Conservation (phyloP, 2,329 filamentous ascomycete species). For the Rutstroemia sp. region DNA sequence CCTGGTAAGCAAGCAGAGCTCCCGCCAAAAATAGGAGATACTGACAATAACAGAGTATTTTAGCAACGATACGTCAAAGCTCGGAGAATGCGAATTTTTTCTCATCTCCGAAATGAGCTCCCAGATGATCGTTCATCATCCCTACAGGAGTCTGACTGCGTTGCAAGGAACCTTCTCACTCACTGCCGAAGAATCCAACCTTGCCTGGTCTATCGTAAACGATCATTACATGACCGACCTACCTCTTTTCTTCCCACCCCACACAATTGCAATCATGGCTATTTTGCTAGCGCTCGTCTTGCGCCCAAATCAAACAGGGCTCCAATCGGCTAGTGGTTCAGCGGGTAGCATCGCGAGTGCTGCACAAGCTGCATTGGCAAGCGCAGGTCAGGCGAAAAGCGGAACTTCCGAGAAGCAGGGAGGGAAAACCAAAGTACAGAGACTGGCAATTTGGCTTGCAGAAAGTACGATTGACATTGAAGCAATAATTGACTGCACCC, state of each 20-base stretch:
- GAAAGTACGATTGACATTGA: slow-evolving; percentile 64
- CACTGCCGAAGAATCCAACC: slow-evolving; percentile 53
- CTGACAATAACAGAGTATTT: slow-evolving; percentile 44
- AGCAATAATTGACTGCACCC: slow-evolving; percentile 61
- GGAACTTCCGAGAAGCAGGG: slow-evolving; percentile 17
- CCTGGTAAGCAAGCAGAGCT: slow-evolving; percentile 41
- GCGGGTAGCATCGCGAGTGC: slow-evolving; percentile 29
- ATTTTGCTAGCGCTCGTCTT: slow-evolving; percentile 63
- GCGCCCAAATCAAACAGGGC: slow-evolving; percentile 44
- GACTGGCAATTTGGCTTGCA: slow-evolving; percentile 59
- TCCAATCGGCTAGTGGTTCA: slow-evolving; percentile 36
- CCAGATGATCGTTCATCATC: slow-evolving; percentile 68
- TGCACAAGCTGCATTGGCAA: slow-evolving; percentile 27
- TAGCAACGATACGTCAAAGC: slow-evolving; percentile 56
- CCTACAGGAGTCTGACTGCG: slow-evolving; percentile 59
- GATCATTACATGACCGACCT: slow-evolving; percentile 68
- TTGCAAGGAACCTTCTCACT: slow-evolving; percentile 53
- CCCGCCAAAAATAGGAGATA: not conserved
- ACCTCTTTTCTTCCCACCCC: slow-evolving; percentile 59
- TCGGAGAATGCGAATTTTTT: slow-evolving; percentile 69
- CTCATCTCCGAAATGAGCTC: slow-evolving; percentile 67
- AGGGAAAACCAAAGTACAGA: slow-evolving; percentile 35
- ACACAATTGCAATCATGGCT: slow-evolving; percentile 62
- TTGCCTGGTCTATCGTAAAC: slow-evolving; percentile 66
- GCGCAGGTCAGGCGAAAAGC: slow-evolving; percentile 21